Evolutionary conservation across 257 asterid genomes (phyloP).

Genomic region (Solanum raphanifolium): DNA sequence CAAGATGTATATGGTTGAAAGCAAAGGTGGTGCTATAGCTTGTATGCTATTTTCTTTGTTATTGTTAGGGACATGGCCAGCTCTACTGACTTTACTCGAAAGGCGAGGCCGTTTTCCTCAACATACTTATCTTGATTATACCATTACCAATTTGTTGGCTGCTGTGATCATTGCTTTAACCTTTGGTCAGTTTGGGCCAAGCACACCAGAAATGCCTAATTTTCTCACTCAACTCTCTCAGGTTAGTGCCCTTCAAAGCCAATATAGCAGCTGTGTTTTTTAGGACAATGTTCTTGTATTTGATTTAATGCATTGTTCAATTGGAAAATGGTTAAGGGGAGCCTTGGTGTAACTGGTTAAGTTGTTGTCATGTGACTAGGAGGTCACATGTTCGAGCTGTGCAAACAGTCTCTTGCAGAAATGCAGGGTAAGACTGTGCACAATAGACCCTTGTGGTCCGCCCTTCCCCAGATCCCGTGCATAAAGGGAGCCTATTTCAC

Average conservation of each 20-base stretch:
- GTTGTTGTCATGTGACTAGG: fast-evolving
- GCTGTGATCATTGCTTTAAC: slow-evolving; percentile 82
- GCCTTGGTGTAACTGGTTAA: neutral
- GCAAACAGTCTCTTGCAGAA: neutral
- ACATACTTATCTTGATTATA: slow-evolving; percentile 86
- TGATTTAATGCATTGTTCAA: fast-evolving
- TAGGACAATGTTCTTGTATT: neutral
- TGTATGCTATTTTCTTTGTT: slow-evolving; percentile 70
- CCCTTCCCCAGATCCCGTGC: neutral
- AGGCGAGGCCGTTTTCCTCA: slow-evolving; percentile 96
- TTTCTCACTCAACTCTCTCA: slow-evolving; percentile 67
- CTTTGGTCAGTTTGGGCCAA: slow-evolving; percentile 64
- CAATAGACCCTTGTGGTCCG: neutral
- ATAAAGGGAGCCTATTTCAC: fast-evolving
- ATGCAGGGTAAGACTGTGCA: fast-evolving
- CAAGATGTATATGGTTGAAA: slow-evolving; percentile 83
- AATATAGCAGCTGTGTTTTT: neutral
- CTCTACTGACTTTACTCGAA: slow-evolving; percentile 69
- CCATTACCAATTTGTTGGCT: slow-evolving; percentile 79
- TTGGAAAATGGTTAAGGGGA: neutral
- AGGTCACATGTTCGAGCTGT: fast-evolving
- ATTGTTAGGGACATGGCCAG: slow-evolving; percentile 98
- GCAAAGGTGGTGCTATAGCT: slow-evolving; percentile 90
- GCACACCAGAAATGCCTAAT: slow-evolving; percentile 50
- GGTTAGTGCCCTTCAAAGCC: slow-evolving; percentile 23